phyloP scores from a whole-genome alignment of 2,329 filamentous ascomycete genomes.

The Alternaria gansuensis region DNA sequence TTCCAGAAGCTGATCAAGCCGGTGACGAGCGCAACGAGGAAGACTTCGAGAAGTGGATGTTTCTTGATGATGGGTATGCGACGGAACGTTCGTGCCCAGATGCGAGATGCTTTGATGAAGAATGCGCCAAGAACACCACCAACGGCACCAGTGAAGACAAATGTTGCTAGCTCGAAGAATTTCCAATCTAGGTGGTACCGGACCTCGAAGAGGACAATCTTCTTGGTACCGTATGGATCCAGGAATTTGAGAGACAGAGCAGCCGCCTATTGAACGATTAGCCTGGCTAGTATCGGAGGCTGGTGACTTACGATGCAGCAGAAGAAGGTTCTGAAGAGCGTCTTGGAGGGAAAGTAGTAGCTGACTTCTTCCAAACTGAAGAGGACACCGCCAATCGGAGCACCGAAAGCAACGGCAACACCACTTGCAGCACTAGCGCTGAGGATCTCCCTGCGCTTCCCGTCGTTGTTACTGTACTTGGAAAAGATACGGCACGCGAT shows the following conservation, averaged over 20 bases:
- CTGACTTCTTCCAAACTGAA: conserved; percentile 95
- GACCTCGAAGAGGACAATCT: conserved; percentile 96
- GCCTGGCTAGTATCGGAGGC: conserved; percentile 5
- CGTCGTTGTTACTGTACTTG: conserved; percentile 95
- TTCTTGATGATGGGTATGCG: conserved; percentile 81
- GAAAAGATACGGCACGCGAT: conserved; percentile 91
- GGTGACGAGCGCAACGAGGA: conserved; percentile 85
- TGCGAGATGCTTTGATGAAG: conserved; percentile 93
- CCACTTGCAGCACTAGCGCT: conserved; percentile 91
- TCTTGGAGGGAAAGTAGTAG: conserved; percentile 98
- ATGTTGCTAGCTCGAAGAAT: conserved; percentile 86
- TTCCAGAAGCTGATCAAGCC: conserved; percentile 94
- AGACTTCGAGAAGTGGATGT: conserved; percentile 85
- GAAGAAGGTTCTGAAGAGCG: conserved; percentile 96
- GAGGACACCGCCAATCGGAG: conserved; percentile 86
- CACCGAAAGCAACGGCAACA: conserved; percentile 93
- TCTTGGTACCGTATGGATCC: conserved; percentile 93
- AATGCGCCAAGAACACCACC: conserved; percentile 86
- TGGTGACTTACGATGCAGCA: conserved; percentile 79
- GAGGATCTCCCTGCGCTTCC: conserved; percentile 90
- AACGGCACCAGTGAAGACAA: conserved; percentile 84
- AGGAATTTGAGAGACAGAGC: conserved; percentile 92
- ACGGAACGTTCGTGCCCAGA: conserved; percentile 90
- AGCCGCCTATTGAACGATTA: conserved; percentile 60
- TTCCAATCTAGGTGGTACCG: conserved; percentile 91